Base-by-base conservation (phyloP, 108 stramenopile genomes). In the Cyclotella cryptica region DNA sequence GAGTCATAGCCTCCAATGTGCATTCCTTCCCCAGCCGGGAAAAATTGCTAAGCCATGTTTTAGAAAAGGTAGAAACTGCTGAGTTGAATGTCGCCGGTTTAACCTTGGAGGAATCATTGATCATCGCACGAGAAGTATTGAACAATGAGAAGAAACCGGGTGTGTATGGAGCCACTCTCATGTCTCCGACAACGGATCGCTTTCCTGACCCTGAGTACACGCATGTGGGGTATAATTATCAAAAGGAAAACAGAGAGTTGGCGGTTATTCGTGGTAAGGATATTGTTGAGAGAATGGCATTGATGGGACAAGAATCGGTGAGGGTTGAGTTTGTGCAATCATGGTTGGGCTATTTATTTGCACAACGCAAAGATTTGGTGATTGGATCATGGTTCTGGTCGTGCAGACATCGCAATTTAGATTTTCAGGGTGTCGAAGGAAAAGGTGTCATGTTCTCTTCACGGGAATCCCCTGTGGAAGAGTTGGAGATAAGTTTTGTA, bases 331-430 rank as follows among this genome's bases (percentile, higher is more conserved):
- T 46, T 46, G 65, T 46, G 43, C 5, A 46, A 13, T 44, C 22
- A 1, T 66, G 65, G 65, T 6, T 66, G 21, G 24, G 46, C 24
- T 66, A 66, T 27, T 46, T 66, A 18, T 41, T 66, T 46, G 43
- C 65, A 26, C 43, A 58, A 58, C 7, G 22, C 14, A 17, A 45
- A 8, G 3, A 1, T 41, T 24, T 66, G 14, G 44, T 46, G 42
- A 21, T 42, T 62, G 65, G 65, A 26, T 42, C 65, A 6, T 66
- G 65, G 65, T 66, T 66, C 45, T 66, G 65, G 65, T 39, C 65
- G 0, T 66, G 65, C 22, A 39, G 65, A 26, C 65, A 66, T 46
- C 65, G 65, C 45, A 45, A 26, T 11, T 46, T 66, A 11, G 65
- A 66, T 66, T 66, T 66, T 46, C 43, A 66, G 24, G 65, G 65